Base-by-base conservation (phyloP, 441 rosid genomes). In the Adansonia gregorii region DNA sequence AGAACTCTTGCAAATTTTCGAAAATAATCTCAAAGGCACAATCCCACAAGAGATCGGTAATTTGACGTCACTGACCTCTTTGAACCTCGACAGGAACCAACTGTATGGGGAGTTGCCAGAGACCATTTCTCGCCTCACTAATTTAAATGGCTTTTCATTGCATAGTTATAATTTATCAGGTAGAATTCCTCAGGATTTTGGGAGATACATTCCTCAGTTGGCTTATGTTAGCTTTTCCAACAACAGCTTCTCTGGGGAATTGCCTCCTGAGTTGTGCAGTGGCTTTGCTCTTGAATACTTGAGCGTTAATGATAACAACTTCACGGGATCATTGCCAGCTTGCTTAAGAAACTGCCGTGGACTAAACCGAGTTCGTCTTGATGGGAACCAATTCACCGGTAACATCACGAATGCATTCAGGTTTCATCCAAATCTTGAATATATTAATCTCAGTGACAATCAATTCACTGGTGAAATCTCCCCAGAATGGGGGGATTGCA, bases 161-260 rank as follows among this genome's bases (percentile, higher is more conserved):
- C 76, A 72, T 81, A 76, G 81, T 10, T 85, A 88, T 74, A 84
- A 80, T 20, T 85, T 89, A 45, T 81, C 86, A 2, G 87, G 90
- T 35, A 39, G 46, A 66, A 58, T 87, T 48, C 85, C 89, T 4
- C 67, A 17, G 0, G 84, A 83, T 54, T 85, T 87, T 35, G 90
- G 90, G 46, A 78, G 80, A 63, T 46, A 82, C 61, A 88, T 74
- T 74, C 88, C 83, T 65, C 43, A 27, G 9, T 66, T 87, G 83
- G 0, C 0, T 15, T 66, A 68, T 76, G 91, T 86, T 19, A 82
- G 91, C 85, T 88, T 92, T 78, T 82, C 93, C 0, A 70, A 84
- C 83, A 92, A 92, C 87, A 88, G 88, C 79, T 92, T 92, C 85
- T 45, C 84, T 0, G 94, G 93, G 54, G 90, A 89, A 74, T 76